phyloP scores from a whole-genome alignment of 495 filamentous ascomycete genomes.

The Amphirosellinia nigrospora region DNA sequence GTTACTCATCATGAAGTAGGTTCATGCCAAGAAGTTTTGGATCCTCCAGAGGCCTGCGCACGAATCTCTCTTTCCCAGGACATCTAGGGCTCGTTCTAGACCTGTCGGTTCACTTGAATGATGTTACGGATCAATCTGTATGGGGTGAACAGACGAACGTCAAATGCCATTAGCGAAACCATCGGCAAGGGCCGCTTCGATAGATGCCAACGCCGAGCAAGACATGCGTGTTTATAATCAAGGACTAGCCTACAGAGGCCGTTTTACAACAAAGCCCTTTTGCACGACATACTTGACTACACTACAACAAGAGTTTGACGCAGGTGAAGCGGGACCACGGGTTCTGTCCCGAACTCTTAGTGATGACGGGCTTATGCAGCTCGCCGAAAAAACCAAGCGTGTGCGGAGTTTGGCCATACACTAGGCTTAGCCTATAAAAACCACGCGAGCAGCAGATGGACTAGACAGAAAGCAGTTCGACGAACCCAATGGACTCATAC shows the following conservation, averaged over 20 bases:
- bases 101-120: no score
- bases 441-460: neutral
- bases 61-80: neutral
- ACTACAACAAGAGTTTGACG: no score
- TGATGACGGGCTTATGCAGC: neutral
- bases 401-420: neutral
- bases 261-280: no score
- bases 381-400: neutral
- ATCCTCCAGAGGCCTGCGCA: neutral
- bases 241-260: no score
- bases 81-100: neutral
- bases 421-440: neutral
- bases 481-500: neutral
- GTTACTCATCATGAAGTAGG: neutral
- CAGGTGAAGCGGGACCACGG: neutral
- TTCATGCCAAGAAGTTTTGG: neutral
- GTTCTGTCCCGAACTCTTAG: neutral
- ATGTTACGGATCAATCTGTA: neutral
- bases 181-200: neutral
- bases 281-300: no score
- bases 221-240: no score
- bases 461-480: neutral
- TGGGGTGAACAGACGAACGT: neutral
- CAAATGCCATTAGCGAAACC: neutral
- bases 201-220: neutral